Percentiles rank a stretch among this genome's conserved stretches.
phyloP scores from a whole-genome alignment of 2,329 filamentous ascomycete genomes.

The Penicillium decumbens region DNA sequence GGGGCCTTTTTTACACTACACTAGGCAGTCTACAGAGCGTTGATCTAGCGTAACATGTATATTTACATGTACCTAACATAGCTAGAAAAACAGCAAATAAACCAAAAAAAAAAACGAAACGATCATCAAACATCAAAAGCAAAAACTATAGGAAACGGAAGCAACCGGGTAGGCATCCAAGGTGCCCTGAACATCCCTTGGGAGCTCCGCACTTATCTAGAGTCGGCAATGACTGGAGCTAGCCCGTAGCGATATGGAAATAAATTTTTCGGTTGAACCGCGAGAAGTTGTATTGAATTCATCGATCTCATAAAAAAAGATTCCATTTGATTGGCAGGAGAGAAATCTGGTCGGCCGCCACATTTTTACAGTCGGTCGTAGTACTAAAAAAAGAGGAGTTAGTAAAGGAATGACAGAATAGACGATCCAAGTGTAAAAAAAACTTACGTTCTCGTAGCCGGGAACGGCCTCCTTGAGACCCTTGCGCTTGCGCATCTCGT shows the following conservation, averaged over 20 bases:
- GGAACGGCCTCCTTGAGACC: slow-evolving; percentile 96
- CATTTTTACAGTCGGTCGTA: slow-evolving; percentile 92
- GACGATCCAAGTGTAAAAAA: background rate
- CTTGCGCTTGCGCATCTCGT: slow-evolving; percentile 96
- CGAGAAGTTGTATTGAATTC: slow-evolving; percentile 39
- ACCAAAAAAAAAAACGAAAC: slow-evolving; percentile 17
- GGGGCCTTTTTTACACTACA: background rate
- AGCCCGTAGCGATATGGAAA: slow-evolving; percentile 22
- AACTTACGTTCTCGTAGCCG: slow-evolving; percentile 89
- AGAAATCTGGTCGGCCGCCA: slow-evolving; percentile 40
- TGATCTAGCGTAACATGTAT: slow-evolving; percentile 28
- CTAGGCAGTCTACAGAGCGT: background rate
- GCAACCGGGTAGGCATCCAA: slow-evolving; percentile 14
- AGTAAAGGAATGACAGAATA: slow-evolving; percentile 7
- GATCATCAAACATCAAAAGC: slow-evolving; percentile 11
- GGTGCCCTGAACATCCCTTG: slow-evolving; percentile 9
- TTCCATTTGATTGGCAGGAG: slow-evolving; percentile 36
- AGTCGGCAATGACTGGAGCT: slow-evolving; percentile 27
- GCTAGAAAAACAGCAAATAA: slow-evolving; percentile 14
- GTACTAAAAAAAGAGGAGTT: slow-evolving; percentile 58
- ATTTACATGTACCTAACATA: slow-evolving; percentile 25
- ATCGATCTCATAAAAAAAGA: slow-evolving; percentile 43
- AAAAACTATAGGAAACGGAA: slow-evolving; percentile 25
- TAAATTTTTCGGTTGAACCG: slow-evolving; percentile 28
- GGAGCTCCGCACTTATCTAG: slow-evolving; percentile 19